Base-by-base conservation (phyloP, 2,329 filamentous ascomycete genomes). In the Sporothrix pallida region DNA sequence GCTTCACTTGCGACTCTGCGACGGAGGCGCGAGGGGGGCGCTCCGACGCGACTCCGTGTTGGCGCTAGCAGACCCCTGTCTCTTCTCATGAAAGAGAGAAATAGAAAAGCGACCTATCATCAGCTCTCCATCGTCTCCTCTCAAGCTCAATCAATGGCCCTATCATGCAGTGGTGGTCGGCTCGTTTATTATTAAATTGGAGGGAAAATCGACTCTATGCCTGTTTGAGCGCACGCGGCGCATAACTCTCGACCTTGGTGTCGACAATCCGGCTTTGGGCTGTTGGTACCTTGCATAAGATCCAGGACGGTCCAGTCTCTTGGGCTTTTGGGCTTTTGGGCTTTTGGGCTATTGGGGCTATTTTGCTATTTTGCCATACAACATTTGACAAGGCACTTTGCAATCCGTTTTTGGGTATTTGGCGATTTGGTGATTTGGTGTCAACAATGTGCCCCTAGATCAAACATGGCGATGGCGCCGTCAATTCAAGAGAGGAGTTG, bases 271-370 rank as follows among this genome's bases (percentile, higher is more conserved):
- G 31, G 31, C 31, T 31, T 31, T 31, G 31, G 31, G 7, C 31
- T 37, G 48, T 68, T 31, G 23, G 67, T 54, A 69, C 67, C 67
- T 69, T 69, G 67, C 67, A 69, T 69, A 69, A 44, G 26, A 37
- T 9, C 44, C 46, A 37, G 4, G 7, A 37, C 5, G 31, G 31
- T 37, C 31, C 56, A 31, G 10, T 31, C 10, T 26, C 23, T 60
- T 37, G 31, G 31, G 31, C 31, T 37, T 7, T 37, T 37, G 31
- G 7, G 31, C 31, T 7, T 37, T 37, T 5, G 31, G 31, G 2
- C 31, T 37, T 7, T 37, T 37, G 31, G 7, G 31, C 31, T 1
- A 6, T 37, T 37, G 31, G 4, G 31, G 31, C 31, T 37, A 37
- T 37, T 37, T 37, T 37, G 31, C 31, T 5, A 37, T 37, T 37